Evolutionary conservation across 2,329 filamentous ascomycete genomes (phyloP).

Genomic region (Paraphoma sp.): DNA sequence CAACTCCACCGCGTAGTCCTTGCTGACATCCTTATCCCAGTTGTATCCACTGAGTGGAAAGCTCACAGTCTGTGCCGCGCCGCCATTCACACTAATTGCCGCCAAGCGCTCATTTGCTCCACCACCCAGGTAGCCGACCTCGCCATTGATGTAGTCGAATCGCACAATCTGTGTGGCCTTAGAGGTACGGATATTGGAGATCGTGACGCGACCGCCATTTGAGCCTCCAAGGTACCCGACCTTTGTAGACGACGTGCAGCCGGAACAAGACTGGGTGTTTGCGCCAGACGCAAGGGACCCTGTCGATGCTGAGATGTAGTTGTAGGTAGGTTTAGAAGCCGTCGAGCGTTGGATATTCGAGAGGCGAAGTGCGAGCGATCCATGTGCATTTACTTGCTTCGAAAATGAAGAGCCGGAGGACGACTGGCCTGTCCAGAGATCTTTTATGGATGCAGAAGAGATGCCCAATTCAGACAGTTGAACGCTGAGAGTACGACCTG

Average conservation of each 20-base stretch:
- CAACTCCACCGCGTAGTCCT: slow-evolving; percentile 21
- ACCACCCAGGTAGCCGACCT: slow-evolving; percentile 23
- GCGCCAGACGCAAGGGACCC: slow-evolving; percentile 22
- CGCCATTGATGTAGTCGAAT: slow-evolving; percentile 26
- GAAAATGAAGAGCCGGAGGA: slow-evolving; percentile 14
- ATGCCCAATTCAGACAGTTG: slow-evolving; percentile 21
- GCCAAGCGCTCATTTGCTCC: slow-evolving; percentile 22
- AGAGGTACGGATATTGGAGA: slow-evolving; percentile 25
- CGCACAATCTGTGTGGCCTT: slow-evolving; percentile 19
- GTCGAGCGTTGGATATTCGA: slow-evolving; percentile 21
- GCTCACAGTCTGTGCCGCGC: slow-evolving; percentile 21
- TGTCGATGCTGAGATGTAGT: slow-evolving; percentile 18
- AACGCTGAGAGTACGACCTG: slow-evolving; percentile 15
- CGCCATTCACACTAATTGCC: slow-evolving; percentile 25
- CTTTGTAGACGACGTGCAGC: slow-evolving; percentile 23
- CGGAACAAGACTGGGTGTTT: slow-evolving; percentile 18
- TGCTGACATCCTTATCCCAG: slow-evolving; percentile 20
- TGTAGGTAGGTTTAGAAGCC: slow-evolving; percentile 15
- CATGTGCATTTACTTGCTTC: slow-evolving; percentile 25
- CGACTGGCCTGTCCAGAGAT: slow-evolving; percentile 21
- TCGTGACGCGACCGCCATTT: slow-evolving; percentile 17
- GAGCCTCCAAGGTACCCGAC: slow-evolving; percentile 24
- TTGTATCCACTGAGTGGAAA: slow-evolving; percentile 27
- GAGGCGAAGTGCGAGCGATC: slow-evolving; percentile 20
- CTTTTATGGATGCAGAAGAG: slow-evolving; percentile 23